Base-by-base conservation (phyloP, 306 rosid species). In the Sicyos edulis region DNA sequence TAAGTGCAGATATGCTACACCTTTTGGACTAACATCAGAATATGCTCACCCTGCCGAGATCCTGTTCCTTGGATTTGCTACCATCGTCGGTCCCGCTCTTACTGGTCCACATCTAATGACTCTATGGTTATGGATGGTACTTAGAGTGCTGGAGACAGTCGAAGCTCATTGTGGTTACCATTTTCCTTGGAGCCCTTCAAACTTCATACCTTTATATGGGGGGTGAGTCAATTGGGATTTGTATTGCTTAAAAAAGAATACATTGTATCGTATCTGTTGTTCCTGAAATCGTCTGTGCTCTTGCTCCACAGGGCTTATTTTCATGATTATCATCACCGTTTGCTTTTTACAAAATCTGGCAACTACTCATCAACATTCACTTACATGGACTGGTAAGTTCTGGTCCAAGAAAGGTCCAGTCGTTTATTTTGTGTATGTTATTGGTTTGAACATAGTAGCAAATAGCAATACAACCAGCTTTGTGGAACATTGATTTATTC, bases 11-110 rank as follows among this genome's bases (percentile, higher is more conserved):
- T 90, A 85, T 82, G 96, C 98, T 32, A 92, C 98, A 1, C 98
- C 98, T 10, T 92, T 92, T 78, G 98, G 98, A 72, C 85, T 92
- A 75, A 90, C 93, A 63, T 90, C 98, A 26, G 98, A 92, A 81
- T 92, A 92, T 81, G 98, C 98, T 78, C 98, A 92, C 82, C 98
- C 96, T 10, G 96, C 90, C 5, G 98, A 92, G 86, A 92, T 92
- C 78, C 88, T 92, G 72, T 92, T 92, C 79, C 98, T 92, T 82
- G 98, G 98, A 47, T 88, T 92, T 85, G 96, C 98, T 60, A 90
- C 98, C 73, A 82, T 92, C 58, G 29, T 86, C 56, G 98, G 98
- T 84, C 96, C 98, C 79, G 98, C 98, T 54, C 81, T 92, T 68
- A 92, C 98, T 32, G 98, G 98, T 53, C 98, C 98, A 37, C 98